Conservation (phyloP, 345 rosid species). For the Eucalyptus tenuipes region DNA sequence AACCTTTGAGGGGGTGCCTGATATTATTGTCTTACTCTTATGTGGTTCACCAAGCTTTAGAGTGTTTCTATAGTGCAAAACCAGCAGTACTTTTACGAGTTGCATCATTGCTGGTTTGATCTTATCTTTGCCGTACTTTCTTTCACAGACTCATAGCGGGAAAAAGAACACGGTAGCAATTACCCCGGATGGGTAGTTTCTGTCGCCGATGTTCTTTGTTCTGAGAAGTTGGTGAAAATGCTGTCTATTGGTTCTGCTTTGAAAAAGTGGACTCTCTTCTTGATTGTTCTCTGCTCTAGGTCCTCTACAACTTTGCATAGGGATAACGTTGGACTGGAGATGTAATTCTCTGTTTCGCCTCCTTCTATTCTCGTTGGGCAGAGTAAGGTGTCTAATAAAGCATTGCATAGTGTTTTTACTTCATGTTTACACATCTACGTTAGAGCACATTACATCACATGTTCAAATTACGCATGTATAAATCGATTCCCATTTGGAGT, state of each 20-base stretch:
- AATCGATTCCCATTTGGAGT: not conserved
- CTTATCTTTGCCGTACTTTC: not conserved
- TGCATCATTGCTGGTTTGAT: not conserved
- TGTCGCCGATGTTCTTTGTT: not conserved
- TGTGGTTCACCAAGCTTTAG: not conserved
- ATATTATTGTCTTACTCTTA: not conserved
- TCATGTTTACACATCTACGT: not conserved
- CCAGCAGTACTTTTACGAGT: not conserved
- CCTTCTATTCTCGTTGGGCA: not conserved
- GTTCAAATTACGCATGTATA: not conserved
- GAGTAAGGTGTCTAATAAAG: not conserved
- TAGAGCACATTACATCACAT: not conserved
- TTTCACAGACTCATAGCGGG: not conserved
- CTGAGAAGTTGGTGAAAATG: not conserved
- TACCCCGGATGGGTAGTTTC: not conserved
- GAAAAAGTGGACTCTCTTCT: not conserved
- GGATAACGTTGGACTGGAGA: not conserved
- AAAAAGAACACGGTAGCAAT: not conserved
- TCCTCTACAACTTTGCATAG: not conserved
- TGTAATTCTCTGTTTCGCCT: not conserved
- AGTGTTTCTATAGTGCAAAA: not conserved
- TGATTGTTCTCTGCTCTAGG: not conserved
- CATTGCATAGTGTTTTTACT: not conserved
- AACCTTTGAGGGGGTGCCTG: not conserved
- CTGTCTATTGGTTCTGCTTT: not conserved